Base-by-base conservation (phyloP, 2,329 filamentous ascomycete species). In the Trichoderma sp. region DNA sequence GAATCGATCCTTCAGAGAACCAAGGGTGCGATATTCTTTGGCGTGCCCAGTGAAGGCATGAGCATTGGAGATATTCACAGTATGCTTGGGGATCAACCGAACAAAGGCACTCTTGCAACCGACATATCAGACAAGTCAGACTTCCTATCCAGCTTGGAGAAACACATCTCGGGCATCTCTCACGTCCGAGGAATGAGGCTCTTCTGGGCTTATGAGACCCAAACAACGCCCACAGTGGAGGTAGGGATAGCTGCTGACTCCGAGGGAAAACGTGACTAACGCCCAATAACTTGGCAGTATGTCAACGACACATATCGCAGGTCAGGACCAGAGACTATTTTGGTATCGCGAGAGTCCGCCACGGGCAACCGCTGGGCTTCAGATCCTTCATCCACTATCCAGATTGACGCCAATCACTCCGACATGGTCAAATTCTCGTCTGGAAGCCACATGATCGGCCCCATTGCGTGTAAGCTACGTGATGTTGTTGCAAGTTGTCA, bases 141-240 rank as follows among this genome's bases (percentile, higher is more conserved):
- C 3, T 34, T 34, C 2, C 30, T 34, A 2, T 2, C 30, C 30
- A 34, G 9, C 30, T 10, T 34, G 1, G 56, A 65, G 17, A 10
- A 45, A 2, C 24, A 30, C 2, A 30, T 55, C 5, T 48, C 39
- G 2, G 48, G 55, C 1, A 52, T 65, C 10, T 43, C 28, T 10
- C 7, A 10, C 3, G 2, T 0, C n/a, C 39, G 26, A 48, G 30
- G 5, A 0, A 60, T 65, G 39, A 39, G 21, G 2, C 7, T 60
- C 9, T 30, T 34, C 12, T 65, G 63, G 63, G 63, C 63, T 1
- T 65, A 60, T 30, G 63, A 60, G 39, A 60, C 63, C 12, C 24
- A 55, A 9, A 39, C 1, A 0, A 65, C 55, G 3, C 34, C 47
- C n/a, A 43, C 45, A 1, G 7, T 65, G 4, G 1, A 19, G 34